Evolutionary conservation across 805 yeast species (phyloP), one percentile per base, ranked within the genome.

Genomic region (Candida insectorum): DNA sequence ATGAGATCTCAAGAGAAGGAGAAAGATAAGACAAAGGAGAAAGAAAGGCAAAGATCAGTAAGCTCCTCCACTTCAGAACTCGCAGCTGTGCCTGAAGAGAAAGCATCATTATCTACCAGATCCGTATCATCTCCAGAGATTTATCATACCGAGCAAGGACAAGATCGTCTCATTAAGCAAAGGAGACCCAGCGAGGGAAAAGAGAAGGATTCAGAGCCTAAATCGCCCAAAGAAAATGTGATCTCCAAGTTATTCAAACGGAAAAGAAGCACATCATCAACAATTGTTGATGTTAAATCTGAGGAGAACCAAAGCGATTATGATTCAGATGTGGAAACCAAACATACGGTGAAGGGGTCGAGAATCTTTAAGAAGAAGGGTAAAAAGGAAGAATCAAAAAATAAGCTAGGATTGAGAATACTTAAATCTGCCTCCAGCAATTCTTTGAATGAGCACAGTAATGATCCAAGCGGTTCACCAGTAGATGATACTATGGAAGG

Each of bases 91-190:
- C 51, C 51, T 10, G 59, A 56, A 26, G 21, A 45, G 14, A 30
- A 28, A 8, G 26, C 29, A 7, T 26, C 37, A 13, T 16, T 20
- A 5, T 21, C 25, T 17, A 20, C 36, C 4, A 36, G 71, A 33
- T 62, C 71, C 6, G 58, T 63, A 8, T 64, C 71, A 8, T 55
- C 54, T 18, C 72, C 72, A 1, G 70, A 64, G 27, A 35, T 54
- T 6, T 28, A 7, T 25, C 37, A 27, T 12, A 26, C 28, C 4
- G 16, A 17, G 13, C 13, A 18, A 11, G 14, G 29, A 3, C 14
- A 23, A 10, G 37, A 33, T 11, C n/a, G n/a, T n/a, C n/a, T n/a
- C n/a, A n/a, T n/a, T 20, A 26, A n/a, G 14, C 22, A 16, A 14
- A 6, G 25, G 21, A 20, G 25, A 21, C 6, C 18, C 28, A n/a